Percentiles rank a stretch among this genome's conserved stretches.
Evolutionary conservation across 129 eudicot species (phyloP).

Genomic region (Escallonia rubra): DNA sequence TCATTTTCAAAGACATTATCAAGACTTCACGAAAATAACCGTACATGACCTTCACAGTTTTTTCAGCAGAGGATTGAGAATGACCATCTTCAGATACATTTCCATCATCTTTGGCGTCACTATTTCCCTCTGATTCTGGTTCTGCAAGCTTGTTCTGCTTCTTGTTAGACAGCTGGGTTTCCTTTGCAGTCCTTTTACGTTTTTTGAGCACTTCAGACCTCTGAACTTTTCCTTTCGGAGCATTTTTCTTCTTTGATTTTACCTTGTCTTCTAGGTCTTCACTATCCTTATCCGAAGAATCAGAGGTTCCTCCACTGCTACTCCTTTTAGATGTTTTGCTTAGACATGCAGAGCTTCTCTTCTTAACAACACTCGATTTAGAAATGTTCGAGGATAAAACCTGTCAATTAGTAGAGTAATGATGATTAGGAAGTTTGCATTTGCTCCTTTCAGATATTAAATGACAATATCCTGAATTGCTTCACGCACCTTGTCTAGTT

Average conservation of each 20-base stretch:
- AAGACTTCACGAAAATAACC: neutral
- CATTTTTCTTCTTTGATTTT: conserved; percentile 45
- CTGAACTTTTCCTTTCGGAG: conserved; percentile 37
- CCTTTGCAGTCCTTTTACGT: conserved; percentile 55
- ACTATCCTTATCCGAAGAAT: conserved; percentile 34
- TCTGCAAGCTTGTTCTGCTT: conserved; percentile 42
- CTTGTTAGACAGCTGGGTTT: conserved; percentile 32
- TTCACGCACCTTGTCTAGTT: conserved; percentile 65
- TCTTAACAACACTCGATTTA: conserved; percentile 17
- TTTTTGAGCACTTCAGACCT: conserved; percentile 47
- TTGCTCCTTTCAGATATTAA: neutral
- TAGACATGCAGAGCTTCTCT: conserved; percentile 19
- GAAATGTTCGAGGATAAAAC: conserved; percentile 35
- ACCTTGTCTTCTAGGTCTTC: conserved; percentile 37
- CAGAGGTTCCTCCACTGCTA: conserved; percentile 30
- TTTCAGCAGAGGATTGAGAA: conserved; percentile 57
- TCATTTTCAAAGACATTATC: neutral
- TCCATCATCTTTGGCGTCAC: conserved; percentile 37
- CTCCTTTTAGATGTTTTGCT: conserved; percentile 27
- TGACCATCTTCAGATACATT: conserved; percentile 44
- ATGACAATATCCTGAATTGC: conserved; percentile 3
- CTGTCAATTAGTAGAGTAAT: conserved; percentile 29
- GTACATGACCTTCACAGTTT: conserved; percentile 51
- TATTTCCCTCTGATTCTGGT: conserved; percentile 40
- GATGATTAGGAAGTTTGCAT: neutral